Evolutionary conservation across 495 filamentous ascomycete species (phyloP).

Genomic region (Thermothielavioides terrestris): DNA sequence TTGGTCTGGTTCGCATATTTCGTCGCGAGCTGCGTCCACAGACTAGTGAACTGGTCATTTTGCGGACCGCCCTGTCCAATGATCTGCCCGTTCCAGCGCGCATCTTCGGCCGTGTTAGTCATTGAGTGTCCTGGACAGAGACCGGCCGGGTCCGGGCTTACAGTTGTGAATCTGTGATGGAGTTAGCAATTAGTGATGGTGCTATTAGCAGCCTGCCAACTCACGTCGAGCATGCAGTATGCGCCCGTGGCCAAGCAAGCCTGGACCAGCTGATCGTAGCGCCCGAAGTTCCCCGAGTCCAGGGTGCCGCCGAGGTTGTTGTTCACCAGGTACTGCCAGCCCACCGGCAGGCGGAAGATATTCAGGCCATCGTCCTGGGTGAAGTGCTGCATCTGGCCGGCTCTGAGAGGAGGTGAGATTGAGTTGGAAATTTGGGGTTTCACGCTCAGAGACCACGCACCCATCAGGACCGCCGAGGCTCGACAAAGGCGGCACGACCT

Average conservation of each 20-base stretch:
- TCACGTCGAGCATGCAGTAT: neutral
- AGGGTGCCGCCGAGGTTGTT: neutral
- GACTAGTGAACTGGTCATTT: neutral
- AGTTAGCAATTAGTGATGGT: too few species aligned
- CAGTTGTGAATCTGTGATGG: neutral
- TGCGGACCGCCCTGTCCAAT: neutral
- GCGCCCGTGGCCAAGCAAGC: neutral
- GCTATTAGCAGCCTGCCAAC: too few species aligned
- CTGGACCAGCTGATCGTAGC: neutral
- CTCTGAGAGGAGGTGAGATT: neutral
- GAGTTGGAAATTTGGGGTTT: neutral
- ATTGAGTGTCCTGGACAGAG: too few species aligned
- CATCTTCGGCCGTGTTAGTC: too few species aligned
- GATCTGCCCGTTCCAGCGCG: neutral
- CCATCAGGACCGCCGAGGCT: too few species aligned
- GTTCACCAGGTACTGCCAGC: neutral
- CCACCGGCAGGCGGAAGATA: neutral
- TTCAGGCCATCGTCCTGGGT: neutral
- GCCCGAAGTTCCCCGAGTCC: neutral
- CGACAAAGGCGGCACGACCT: neutral
- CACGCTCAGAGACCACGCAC: too few species aligned
- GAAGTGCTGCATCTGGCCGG: neutral
- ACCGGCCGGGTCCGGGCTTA: too few species aligned
- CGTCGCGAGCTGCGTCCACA: neutral
- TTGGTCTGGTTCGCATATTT: neutral